These are phyloP conservation scores for Tetrapisispora iriomotensis DNA, from an alignment of 805 yeast species.

Conservation along the genomic window DNA sequence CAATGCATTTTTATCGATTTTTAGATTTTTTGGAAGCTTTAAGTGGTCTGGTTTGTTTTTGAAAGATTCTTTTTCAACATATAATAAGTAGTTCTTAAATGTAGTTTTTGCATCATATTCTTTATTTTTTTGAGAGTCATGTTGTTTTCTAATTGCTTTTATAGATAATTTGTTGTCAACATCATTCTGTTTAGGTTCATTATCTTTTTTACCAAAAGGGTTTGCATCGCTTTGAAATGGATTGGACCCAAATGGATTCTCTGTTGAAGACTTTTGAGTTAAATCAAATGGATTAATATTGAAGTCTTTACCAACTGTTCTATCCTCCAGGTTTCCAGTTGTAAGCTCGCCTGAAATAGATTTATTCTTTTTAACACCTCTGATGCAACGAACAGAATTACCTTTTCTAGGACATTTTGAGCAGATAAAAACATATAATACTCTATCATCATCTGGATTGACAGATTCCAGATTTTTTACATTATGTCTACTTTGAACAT, in stretches of 20 bases:
- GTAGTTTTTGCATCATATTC: conserved; percentile 15
- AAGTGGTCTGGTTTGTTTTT: conserved; percentile 40
- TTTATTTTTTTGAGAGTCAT: conserved; percentile 20
- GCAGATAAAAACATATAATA: conserved; percentile 74
- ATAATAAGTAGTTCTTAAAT: conserved; percentile 59
- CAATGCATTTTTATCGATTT: conserved; percentile 42
- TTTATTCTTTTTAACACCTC: conserved; percentile 64
- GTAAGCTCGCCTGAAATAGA: conserved; percentile 28
- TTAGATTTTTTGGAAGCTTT: conserved; percentile 40
- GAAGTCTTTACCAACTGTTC: conserved; percentile 35
- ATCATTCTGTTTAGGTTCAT: neutral
- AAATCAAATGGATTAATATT: conserved; percentile 29
- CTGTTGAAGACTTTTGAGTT: conserved; percentile 3
- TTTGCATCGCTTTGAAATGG: conserved; percentile 30
- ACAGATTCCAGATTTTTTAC: conserved; percentile 11
- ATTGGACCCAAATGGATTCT: conserved; percentile 24
- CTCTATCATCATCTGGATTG: conserved; percentile 57
- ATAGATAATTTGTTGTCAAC: conserved; percentile 19
- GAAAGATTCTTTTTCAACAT: conserved; percentile 62
- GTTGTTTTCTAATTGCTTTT: conserved; percentile 27
- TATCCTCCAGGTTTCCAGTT: conserved; percentile 35
- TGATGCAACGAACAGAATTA: conserved; percentile 65
- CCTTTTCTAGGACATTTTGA: conserved; percentile 56
- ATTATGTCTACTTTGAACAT: conserved; percentile 9
- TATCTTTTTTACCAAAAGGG: conserved; percentile 12